Evolutionary conservation across 495 filamentous ascomycete species (phyloP).

Genomic region (Hyaloscypha variabilis): DNA sequence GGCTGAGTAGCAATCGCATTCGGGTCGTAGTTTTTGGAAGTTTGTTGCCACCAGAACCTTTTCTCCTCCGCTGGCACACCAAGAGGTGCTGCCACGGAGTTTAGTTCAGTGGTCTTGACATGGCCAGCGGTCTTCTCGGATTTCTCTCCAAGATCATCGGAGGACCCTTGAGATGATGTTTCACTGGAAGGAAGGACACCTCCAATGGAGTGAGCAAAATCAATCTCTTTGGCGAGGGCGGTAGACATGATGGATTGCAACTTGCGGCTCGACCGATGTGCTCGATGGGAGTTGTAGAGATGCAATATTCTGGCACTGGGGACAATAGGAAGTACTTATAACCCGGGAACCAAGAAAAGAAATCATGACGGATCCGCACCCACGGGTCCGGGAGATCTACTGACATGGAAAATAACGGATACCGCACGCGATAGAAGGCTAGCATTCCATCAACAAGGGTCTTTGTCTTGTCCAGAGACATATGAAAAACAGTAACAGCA

Average conservation of each 20-base stretch:
- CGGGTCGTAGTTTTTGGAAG: conserved; percentile 45
- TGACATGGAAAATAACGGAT: neutral
- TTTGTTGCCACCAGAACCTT: conserved; percentile 48
- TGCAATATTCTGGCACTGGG: neutral
- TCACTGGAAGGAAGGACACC: neutral
- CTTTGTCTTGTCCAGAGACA: neutral
- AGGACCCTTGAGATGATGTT: conserved; percentile 14
- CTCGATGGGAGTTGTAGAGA: neutral
- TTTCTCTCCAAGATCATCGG: conserved; percentile 12
- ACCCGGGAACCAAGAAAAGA: neutral
- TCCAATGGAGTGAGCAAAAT: neutral
- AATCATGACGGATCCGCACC: neutral
- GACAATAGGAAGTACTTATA: neutral
- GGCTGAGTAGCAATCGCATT: conserved; percentile 60
- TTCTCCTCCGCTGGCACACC: conserved; percentile 41
- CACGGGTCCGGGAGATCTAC: neutral
- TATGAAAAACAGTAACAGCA: neutral
- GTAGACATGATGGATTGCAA: conserved; percentile 16
- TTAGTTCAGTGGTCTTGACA: conserved; percentile 5
- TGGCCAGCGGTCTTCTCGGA: neutral
- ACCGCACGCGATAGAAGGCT: conserved; percentile 16
- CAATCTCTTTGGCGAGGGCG: conserved; percentile 15
- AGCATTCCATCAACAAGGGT: conserved; percentile 10
- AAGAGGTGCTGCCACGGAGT: conserved; percentile 32
- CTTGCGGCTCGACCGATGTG: neutral